Base-by-base conservation (phyloP, 1,139 yeast species). In the Pichia sp. region DNA sequence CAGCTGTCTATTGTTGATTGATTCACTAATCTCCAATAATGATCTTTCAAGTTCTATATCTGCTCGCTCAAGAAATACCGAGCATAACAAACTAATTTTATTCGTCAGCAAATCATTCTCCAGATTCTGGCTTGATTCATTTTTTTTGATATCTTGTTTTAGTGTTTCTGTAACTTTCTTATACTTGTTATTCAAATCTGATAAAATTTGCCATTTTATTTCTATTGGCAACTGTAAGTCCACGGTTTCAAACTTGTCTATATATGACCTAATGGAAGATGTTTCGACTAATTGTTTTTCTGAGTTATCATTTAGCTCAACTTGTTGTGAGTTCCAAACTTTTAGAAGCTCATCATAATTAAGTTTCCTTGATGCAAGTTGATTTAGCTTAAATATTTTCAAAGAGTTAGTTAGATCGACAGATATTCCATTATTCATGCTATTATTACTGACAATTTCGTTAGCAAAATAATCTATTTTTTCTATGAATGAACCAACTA, bases 1-100 rank as follows among this genome's bases (percentile, higher is more conserved):
- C 0, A 71, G 57, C 1, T 52, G 56, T 34, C 52, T 59, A 56
- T 67, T 67, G 39, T 62, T 64, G 6, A 51, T 54, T 0, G 77
- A 70, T 26, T 63, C 61, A 5, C 53, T 48, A 4, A 34, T 40
- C 2, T 51, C 25, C n/a, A 76, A 44, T 44, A 65, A 68, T 24
- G 72, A 61, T 49, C 81, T 63, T 58, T 76, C 80, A n/a, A 76
- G 56, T 46, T 76, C 82, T 7, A 76, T 67, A 58, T 78, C 82
- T 1, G 79, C 72, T 47, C 82, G 62, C 37, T 75, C 79, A 25
- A 77, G 72, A 37, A 70, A 59, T 0, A 77, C 62, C 6, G 72
- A 68, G 53, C 77, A 66, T 2, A 76, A 54, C 50, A 72, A 74
- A 9, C 72, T 65, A 12, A 74, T 52, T 18, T 49, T 44, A 7